Evolutionary conservation across 192 early-diverging fungal species (phyloP).

Genomic region (Coemansia sp.): DNA sequence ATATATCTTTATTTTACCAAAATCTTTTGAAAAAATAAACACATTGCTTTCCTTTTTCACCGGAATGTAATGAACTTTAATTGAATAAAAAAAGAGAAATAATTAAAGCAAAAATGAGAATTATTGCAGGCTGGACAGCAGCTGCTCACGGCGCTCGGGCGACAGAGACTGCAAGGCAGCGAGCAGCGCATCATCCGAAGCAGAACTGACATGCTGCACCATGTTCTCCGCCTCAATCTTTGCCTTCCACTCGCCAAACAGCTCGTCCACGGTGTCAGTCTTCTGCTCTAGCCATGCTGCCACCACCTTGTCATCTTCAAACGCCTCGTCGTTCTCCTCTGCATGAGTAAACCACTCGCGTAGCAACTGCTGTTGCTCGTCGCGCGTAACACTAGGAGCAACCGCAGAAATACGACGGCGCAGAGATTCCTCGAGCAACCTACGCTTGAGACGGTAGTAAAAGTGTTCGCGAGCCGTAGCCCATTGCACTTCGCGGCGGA

Average conservation of each 20-base stretch:
- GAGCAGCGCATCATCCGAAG: slow-evolving; percentile 38
- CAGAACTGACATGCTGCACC: slow-evolving; percentile 8
- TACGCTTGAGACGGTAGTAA: slow-evolving; percentile 86
- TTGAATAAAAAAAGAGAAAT: slow-evolving; percentile 4
- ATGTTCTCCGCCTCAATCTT: slow-evolving; percentile 9
- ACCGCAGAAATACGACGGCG: slow-evolving; percentile 58
- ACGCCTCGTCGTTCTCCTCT: slow-evolving; percentile 34
- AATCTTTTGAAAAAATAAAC: no score
- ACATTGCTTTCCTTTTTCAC: no score
- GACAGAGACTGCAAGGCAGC: slow-evolving; percentile 41
- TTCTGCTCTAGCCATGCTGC: slow-evolving; percentile 63
- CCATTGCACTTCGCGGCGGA: slow-evolving; percentile 81
- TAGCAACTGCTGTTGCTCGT: slow-evolving; percentile 56
- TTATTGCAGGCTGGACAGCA: slow-evolving; percentile 33
- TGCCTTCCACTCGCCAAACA: slow-evolving; percentile 16
- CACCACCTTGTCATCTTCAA: slow-evolving; percentile 60
- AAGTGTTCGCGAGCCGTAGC: slow-evolving; percentile 79
- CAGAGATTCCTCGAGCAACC: slow-evolving; percentile 78
- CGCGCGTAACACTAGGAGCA: slow-evolving; percentile 37
- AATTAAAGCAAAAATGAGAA: slow-evolving; percentile 5
- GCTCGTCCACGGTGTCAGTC: background rate
- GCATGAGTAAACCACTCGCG: slow-evolving; percentile 62
- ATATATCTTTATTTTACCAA: no score
- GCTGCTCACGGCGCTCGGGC: slow-evolving; percentile 40
- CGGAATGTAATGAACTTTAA: no score